Evolutionary conservation across 495 filamentous ascomycete genomes (phyloP).

Genomic region (Mytilinidion resinicola): DNA sequence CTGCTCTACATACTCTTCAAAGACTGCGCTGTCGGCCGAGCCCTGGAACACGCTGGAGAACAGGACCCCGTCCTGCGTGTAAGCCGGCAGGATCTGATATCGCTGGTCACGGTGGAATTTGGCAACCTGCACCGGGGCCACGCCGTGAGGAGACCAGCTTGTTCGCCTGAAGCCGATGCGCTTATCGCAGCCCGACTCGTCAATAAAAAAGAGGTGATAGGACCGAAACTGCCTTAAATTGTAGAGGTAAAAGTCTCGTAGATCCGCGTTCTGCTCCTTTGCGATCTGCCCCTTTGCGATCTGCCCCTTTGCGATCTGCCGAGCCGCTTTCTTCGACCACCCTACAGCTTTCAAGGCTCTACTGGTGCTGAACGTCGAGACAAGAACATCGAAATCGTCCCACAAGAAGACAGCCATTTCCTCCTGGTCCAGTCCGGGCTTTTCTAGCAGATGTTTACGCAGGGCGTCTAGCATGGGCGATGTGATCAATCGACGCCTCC

Average conservation of each 20-base stretch:
- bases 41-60: not conserved
- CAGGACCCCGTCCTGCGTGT: not conserved
- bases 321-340: no score
- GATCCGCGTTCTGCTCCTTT: not conserved
- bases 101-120: not conserved
- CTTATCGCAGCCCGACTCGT: not conserved
- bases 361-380: no score
- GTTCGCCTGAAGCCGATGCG: not conserved
- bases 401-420: no score
- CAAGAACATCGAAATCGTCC: no score
- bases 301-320: not conserved
- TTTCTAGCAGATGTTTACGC: no score
- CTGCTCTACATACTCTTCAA: not conserved
- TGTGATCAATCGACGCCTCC: no score
- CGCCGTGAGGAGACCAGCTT: not conserved
- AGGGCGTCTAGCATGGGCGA: no score
- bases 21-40: not conserved
- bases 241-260: not conserved
- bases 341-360: no score
- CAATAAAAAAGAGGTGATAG: not conserved
- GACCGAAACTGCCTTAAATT: not conserved
- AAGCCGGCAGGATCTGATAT: not conserved
- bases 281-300: not conserved
- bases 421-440: no score
- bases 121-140: not conserved